A percentile compares a stretch with the other conserved stretches of the same genome.
Evolutionary conservation across 805 yeast genomes (phyloP).

Genomic region (Hanseniaspora mollemarum): DNA sequence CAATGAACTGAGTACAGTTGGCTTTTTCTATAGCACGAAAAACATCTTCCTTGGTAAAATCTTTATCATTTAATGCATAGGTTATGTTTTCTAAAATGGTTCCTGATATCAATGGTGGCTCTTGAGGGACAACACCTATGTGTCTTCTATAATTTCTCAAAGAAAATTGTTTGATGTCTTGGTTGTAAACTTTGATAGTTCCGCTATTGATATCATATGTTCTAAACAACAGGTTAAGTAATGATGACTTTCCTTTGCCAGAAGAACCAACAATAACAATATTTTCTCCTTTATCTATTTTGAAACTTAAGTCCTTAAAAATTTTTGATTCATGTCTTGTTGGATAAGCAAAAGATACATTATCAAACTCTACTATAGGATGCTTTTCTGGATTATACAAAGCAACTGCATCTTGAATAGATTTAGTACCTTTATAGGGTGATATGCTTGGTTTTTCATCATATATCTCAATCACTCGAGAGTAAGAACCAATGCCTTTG

Average conservation of each 20-base stretch:
- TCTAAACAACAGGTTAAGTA: conserved; percentile 64
- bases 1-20: conserved; percentile 58
- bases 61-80: conserved; percentile 51
- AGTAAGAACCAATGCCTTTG: conserved; percentile 96
- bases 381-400: conserved; percentile 21
- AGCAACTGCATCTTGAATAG: conserved; percentile 25
- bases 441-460: conserved; percentile 65
- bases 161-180: conserved; percentile 51
- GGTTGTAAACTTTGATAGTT: conserved; percentile 49
- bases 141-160: conserved; percentile 60
- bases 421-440: conserved; percentile 48
- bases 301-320: conserved; percentile 49
- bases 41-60: conserved; percentile 47
- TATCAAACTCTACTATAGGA: conserved; percentile 44
- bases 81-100: conserved; percentile 70
- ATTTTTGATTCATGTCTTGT: conserved; percentile 64
- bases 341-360: conserved; percentile 69
- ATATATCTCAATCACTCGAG: conserved; percentile 75
- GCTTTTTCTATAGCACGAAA: conserved; percentile 54
- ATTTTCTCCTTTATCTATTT: conserved; percentile 68
- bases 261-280: conserved; percentile 94
- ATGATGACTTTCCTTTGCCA: conserved; percentile 90
- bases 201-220: conserved; percentile 74
- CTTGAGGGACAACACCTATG: conserved; percentile 88
- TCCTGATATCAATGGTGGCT: conserved; percentile 80